Base-by-base conservation (phyloP, 1,284 basidiomycete genomes). In the Ganoderma meredithae region DNA sequence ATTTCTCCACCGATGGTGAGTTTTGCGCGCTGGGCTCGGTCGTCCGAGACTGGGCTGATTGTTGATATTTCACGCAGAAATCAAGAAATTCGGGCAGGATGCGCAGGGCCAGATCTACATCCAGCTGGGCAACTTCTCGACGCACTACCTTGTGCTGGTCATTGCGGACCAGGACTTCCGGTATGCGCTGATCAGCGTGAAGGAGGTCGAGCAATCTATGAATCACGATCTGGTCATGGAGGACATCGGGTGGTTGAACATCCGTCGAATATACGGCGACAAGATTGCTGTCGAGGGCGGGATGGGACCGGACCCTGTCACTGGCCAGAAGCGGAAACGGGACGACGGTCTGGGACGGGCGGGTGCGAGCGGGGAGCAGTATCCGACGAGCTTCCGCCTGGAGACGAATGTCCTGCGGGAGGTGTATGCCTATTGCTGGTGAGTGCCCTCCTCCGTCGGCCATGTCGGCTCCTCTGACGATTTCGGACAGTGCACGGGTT, bases 351-450 rank as follows among this genome's bases (percentile, higher is more conserved):
- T 65, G 62, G 55, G 70, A 56, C 66, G 49, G 19, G 55, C 59
- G 8, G 70, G 60, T 13, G 61, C 67, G n/a, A 47, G 64, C 12
- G 68, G 62, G 27, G 70, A 71, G 39, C 68, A 68, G 25, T 72
- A 71, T 53, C 62, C 74, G 0, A 69, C 75, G 65, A 92, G 92
- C 47, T 93, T 93, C 77, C 83, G 87, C 68, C 78, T 95, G 33
- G 88, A 91, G 64, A 89, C 88, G 0, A 88, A 90, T 71, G 86
- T 89, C 10, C 78, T 95, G 27, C 83, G 90, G 64, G 90, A 93
- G 72, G 79, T 95, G 6, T 94, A 95, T 75, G 90, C 87, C 39
- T 95, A 94, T 76, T 94, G 92, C 80, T 92, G 91, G 93, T 94
- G 72, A 71, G 85, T 36, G 22, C 15, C 69, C 31, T 41, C 19